phyloP scores from a whole-genome alignment of 2,329 filamentous ascomycete species.

The Alternaria brassicicola region DNA sequence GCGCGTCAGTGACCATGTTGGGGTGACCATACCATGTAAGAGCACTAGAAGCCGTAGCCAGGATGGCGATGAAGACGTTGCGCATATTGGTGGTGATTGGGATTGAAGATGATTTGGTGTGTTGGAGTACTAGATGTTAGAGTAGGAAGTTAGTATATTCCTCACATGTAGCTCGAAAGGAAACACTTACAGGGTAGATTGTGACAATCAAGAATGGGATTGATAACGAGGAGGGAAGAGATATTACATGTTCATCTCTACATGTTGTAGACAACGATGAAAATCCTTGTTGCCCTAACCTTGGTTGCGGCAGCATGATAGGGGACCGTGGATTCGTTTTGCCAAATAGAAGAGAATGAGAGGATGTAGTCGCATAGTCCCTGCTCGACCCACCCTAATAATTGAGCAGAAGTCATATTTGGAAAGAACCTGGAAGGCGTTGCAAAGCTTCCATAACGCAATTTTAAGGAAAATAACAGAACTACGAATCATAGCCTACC shows the following conservation, averaged over 20 bases:
- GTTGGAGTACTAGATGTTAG: neutral
- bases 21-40: neutral
- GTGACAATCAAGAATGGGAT: neutral
- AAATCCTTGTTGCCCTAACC: neutral
- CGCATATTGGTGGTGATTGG: neutral
- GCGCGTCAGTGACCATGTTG: too few species aligned
- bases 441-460: neutral
- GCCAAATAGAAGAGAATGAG: fast-evolving
- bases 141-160: neutral
- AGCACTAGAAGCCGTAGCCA: neutral
- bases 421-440: neutral
- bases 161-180: neutral
- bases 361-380: neutral
- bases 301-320: neutral
- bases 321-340: neutral
- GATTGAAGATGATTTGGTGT: neutral
- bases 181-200: neutral
- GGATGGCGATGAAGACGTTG: neutral
- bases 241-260: neutral
- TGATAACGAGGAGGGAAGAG: neutral
- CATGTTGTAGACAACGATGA: too few species aligned
- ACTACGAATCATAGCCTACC: neutral
- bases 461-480: neutral
- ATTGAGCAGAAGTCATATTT: neutral
- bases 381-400: neutral